Percentiles rank a stretch among this genome's conserved stretches.
These are phyloP conservation scores for Quercus tomentella DNA, from an alignment of 331 rosid genomes.

Conservation along the genomic window DNA sequence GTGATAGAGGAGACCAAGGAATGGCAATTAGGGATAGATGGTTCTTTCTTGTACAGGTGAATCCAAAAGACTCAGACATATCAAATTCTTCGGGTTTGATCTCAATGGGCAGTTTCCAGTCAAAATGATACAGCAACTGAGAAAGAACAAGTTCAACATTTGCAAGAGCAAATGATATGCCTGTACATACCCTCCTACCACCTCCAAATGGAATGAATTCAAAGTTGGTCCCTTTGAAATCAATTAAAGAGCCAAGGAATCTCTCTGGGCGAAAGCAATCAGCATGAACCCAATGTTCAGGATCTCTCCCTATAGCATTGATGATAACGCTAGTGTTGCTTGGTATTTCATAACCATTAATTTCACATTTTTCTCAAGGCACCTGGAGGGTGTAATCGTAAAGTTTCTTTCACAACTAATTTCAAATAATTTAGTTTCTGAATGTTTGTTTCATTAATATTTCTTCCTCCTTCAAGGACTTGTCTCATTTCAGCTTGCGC, in stretches of 20 bases:
- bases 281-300: not conserved
- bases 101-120: not conserved
- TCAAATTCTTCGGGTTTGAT: not conserved
- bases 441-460: not conserved
- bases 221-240: not conserved
- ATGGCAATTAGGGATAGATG: not conserved
- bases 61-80: not conserved
- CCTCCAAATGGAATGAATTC: not conserved
- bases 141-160: not conserved
- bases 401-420: not conserved
- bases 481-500: not conserved
- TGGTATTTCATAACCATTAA: too few relatives aligned
- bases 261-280: not conserved
- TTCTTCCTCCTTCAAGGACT: not conserved
- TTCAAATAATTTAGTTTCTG: slow-evolving; percentile 2
- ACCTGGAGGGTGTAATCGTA: not conserved
- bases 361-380: not conserved
- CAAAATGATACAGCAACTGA: not conserved
- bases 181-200: not conserved
- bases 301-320: not conserved
- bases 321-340: too few relatives aligned
- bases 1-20: not conserved
- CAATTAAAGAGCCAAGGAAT: not conserved
- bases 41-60: not conserved
- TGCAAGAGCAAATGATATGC: not conserved